A percentile compares a stretch with the other conserved stretches of the same genome.
Conservation (phyloP, 2,329 filamentous ascomycete species). For the Curvularia spicifera region DNA sequence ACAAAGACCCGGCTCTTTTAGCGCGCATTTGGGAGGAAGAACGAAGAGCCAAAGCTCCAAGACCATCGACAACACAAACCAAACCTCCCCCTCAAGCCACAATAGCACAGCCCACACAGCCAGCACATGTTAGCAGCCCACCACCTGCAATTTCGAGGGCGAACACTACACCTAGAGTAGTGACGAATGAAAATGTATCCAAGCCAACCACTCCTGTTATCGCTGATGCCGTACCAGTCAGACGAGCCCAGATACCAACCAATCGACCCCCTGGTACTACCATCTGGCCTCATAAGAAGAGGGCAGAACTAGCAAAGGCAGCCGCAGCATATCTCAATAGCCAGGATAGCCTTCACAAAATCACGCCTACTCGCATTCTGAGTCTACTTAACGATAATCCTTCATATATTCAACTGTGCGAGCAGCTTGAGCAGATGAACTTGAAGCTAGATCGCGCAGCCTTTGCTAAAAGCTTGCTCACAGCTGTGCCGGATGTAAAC, state of each 20-base stretch:
- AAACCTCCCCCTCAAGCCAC: conserved; percentile 32
- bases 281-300: conserved; percentile 61
- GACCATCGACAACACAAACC: conserved; percentile 32
- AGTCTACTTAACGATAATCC: conserved; percentile 60
- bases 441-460: conserved; percentile 59
- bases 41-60: conserved; percentile 47
- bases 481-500: conserved; percentile 53
- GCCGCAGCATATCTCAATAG: conserved; percentile 57
- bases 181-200: conserved; percentile 4
- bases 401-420: conserved; percentile 62
- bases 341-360: conserved; percentile 51
- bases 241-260: conserved; percentile 11
- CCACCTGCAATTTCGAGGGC: conserved; percentile 30
- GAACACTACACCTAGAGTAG: conserved; percentile 30
- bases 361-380: conserved; percentile 52
- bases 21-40: conserved; percentile 64
- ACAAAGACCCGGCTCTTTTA: conserved; percentile 61
- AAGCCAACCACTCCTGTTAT: conserved; percentile 12
- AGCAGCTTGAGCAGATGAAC: conserved; percentile 58
- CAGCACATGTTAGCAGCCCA: conserved; percentile 18
- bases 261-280: conserved; percentile 40
- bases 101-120: conserved; percentile 16
- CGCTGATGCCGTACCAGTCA: conserved; percentile 12
- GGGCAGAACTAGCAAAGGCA: conserved; percentile 57
- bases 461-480: conserved; percentile 60